Percentiles rank a stretch among this genome's conserved stretches.
These are phyloP conservation scores for Plasmopara muralis DNA, from an alignment of 352 stramenopile genomes.

Conservation along the genomic window DNA sequence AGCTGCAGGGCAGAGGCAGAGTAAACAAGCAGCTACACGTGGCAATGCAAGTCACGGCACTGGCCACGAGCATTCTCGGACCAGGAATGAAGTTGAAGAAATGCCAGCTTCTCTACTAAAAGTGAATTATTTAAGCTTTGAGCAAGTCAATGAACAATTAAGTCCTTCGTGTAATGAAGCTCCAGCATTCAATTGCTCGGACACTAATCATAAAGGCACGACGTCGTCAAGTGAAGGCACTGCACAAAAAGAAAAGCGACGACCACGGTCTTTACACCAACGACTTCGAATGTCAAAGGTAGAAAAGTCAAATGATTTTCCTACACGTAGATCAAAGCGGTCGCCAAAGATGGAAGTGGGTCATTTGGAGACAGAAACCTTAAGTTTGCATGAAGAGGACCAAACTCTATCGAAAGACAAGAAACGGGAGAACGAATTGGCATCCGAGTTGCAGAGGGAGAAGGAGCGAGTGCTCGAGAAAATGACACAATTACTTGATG, in stretches of 20 bases:
- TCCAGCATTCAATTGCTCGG: background rate
- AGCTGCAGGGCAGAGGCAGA: background rate
- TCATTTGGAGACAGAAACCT: conserved; percentile 19
- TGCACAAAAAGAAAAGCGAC: conserved; percentile 4
- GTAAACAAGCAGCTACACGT: background rate
- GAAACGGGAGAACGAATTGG: conserved; percentile 20
- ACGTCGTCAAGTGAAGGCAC: conserved; percentile 3
- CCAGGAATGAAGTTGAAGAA: conserved; percentile 6
- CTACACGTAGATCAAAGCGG: conserved; percentile 12
- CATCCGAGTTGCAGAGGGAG: conserved; percentile 52
- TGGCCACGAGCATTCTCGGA: background rate
- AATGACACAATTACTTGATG: conserved; percentile 58
- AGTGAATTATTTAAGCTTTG: conserved; percentile 2
- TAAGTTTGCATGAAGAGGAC: conserved; percentile 1
- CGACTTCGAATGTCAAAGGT: conserved; percentile 5
- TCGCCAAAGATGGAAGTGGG: conserved; percentile 26
- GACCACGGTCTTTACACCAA: conserved; percentile 7
- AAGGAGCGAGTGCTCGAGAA: conserved; percentile 65
- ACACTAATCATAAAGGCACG: conserved; percentile 1
- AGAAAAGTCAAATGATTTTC: conserved; percentile 2
- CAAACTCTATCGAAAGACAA: conserved; percentile 5
- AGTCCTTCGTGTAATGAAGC: background rate
- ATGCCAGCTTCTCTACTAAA: conserved; percentile 3
- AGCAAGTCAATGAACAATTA: conserved; percentile 6
- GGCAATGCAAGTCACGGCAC: background rate